Evolutionary conservation across 2,329 filamentous ascomycete species (phyloP), one percentile per base, ranked within the genome.

Genomic region (Hysterium pulicare): DNA sequence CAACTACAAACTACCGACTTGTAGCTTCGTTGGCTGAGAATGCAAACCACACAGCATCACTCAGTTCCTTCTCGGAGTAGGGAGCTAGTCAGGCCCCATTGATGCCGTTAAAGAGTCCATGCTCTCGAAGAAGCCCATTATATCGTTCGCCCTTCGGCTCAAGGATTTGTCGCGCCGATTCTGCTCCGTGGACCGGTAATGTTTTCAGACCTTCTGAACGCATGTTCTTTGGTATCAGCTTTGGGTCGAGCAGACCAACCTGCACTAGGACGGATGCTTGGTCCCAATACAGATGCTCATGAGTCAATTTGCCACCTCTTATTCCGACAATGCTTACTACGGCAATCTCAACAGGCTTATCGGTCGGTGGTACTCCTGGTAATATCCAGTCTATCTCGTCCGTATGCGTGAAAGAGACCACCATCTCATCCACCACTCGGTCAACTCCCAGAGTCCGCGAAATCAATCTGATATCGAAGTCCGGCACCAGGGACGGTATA

Each of bases 1-100:
- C 47, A 82, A 78, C 54, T 93, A 93, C 65, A 79, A 80, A 40
- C 70, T 91, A 51, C 87, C 87, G 2, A 77, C 82, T 34, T 90
- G 85, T 70, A 86, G 76, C 38, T 87, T 90, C 55, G 76, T 90
- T 68, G 80, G 79, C 47, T 87, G 72, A 72, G n/a, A 28, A 39
- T 24, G 13, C 15, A 34, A 20, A 32, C 40, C 33, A 24, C 41
- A 46, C 48, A 37, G 44, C 37, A 45, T 37, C 38, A 44, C 47
- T 36, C 13, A 34, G 38, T 40, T 38, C 21, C 33, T 41, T 33
- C 5, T 22, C 11, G 32, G 30, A 24, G 34, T 8, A 16, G 22
- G 21, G 17, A 16, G 24, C 23, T 39, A 13, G 3, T 20, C 32
- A 17, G 10, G 30, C 24, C 20, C 53, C 47, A 17, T 53, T 45